These are phyloP conservation scores for Sporothrix brasiliensis DNA, from an alignment of 2,329 filamentous ascomycete genomes.

Conservation along the genomic window DNA sequence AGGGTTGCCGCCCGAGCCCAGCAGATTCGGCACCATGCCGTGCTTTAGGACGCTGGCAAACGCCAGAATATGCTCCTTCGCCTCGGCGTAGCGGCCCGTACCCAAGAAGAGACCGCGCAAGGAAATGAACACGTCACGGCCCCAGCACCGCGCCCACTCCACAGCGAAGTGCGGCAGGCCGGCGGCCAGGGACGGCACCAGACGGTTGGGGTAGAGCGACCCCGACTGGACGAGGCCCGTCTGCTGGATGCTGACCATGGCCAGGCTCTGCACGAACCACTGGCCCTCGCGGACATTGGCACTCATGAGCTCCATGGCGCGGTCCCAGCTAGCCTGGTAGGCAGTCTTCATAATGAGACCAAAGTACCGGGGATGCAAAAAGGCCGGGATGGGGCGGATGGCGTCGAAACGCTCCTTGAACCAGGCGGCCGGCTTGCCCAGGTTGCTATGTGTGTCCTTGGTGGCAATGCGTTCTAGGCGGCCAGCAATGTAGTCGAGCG, in stretches of 20 bases:
- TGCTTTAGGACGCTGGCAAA: constrained; percentile 97
- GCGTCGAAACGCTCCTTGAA: constrained; percentile 82
- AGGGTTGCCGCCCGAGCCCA: constrained; percentile 81
- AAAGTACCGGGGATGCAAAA: constrained; percentile 91
- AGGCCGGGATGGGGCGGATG: constrained; percentile 81
- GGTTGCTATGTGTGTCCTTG: constrained; percentile 61
- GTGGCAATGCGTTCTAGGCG: constrained; percentile 74
- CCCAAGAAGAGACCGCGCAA: constrained; percentile 88
- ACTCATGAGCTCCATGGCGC: constrained; percentile 77
- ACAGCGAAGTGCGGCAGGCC: constrained; percentile 92
- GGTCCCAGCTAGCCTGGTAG: constrained; percentile 80
- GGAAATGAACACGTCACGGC: constrained; percentile 95
- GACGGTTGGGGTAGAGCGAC: constrained; percentile 83
- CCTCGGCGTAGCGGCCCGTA: constrained; percentile 84
- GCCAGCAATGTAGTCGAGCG: constrained; percentile 81
- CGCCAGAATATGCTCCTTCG: constrained; percentile 89
- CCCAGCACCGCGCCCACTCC: constrained; percentile 96
- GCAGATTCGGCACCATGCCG: constrained; percentile 94
- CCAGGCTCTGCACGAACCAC: constrained; percentile 83
- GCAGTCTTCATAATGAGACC: constrained; percentile 84
- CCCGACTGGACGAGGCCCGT: constrained; percentile 87
- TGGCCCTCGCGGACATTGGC: constrained; percentile 78
- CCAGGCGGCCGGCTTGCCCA: constrained; percentile 74
- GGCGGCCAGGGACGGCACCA: constrained; percentile 84
- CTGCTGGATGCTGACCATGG: constrained; percentile 89